Evolutionary conservation across 805 yeast genomes (phyloP).

Genomic region (Zygoascus ofunaensis): DNA sequence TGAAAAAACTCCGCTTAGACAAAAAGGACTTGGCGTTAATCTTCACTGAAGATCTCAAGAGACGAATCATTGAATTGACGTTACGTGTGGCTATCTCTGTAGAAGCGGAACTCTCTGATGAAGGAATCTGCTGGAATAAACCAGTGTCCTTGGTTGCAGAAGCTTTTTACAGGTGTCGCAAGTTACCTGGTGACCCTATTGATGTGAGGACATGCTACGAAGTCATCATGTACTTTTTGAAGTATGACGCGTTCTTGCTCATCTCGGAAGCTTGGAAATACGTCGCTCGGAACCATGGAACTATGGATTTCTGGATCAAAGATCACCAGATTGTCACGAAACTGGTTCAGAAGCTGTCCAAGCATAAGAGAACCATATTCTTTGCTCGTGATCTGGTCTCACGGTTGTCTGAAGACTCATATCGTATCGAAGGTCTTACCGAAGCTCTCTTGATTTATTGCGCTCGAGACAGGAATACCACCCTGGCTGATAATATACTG

Average conservation of each 20-base stretch:
- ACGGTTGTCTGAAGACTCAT: slow-evolving; percentile 10
- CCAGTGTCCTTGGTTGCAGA: not conserved
- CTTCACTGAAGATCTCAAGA: slow-evolving; percentile 5
- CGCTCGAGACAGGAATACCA: slow-evolving; percentile 11
- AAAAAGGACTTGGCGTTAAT: not conserved
- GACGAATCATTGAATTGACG: slow-evolving; percentile 6
- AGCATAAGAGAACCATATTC: slow-evolving; percentile 7
- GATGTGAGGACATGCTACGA: slow-evolving; percentile 3
- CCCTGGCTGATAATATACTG: slow-evolving; percentile 12
- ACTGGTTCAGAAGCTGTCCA: slow-evolving; percentile 14
- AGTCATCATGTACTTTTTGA: slow-evolving; percentile 9
- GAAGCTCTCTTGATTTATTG: slow-evolving; percentile 18
- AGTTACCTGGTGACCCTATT: not conserved
- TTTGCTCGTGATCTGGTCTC: slow-evolving; percentile 11
- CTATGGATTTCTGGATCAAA: not conserved
- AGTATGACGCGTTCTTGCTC: slow-evolving; percentile 1
- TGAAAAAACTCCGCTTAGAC: slow-evolving; percentile 1
- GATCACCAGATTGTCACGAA: slow-evolving; percentile 9
- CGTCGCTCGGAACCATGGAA: not conserved
- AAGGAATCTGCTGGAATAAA: not conserved
- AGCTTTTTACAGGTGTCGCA: not conserved
- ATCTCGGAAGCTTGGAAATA: slow-evolving; percentile 10
- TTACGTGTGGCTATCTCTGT: slow-evolving; percentile 4
- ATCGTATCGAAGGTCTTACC: slow-evolving; percentile 13
- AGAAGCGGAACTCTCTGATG: slow-evolving; percentile 11